Conservation (phyloP, 805 yeast species). For the Saccharomycopsis microspora region DNA sequence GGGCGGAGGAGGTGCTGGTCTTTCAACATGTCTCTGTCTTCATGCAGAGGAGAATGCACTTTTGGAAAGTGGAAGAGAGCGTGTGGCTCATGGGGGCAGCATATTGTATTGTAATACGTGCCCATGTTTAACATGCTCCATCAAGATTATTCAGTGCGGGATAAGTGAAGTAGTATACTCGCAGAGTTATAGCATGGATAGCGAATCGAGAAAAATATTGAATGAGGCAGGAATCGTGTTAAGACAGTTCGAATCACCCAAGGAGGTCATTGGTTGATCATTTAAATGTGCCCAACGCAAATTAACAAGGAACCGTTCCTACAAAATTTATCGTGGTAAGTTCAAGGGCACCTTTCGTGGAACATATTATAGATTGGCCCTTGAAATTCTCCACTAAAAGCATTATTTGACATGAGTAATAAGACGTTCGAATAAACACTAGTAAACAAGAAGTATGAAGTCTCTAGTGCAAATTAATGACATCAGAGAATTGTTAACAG, state of each 20-base stretch:
- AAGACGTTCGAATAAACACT: too few relatives aligned
- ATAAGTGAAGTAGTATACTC: conserved; percentile 87
- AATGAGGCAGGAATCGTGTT: conserved; percentile 61
- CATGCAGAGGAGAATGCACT: conserved; percentile 98
- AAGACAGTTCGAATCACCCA: conserved; percentile 35
- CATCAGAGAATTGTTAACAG: too few relatives aligned
- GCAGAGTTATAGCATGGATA: conserved; percentile 88
- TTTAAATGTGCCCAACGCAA: too few relatives aligned
- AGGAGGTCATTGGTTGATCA: conserved; percentile 19
- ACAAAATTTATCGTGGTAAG: too few relatives aligned
- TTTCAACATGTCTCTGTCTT: conserved; percentile 81
- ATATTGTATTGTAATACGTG: conserved; percentile 90
- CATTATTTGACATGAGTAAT: too few relatives aligned
- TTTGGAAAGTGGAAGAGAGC: conserved; percentile 84
- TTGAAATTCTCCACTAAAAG: too few relatives aligned
- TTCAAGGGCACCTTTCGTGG: too few relatives aligned
- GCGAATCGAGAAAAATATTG: conserved; percentile 57
- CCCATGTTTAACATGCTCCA: conserved; percentile 93
- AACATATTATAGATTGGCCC: too few relatives aligned
- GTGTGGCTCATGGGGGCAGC: conserved; percentile 46
- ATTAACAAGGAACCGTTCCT: too few relatives aligned
- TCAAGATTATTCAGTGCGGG: conserved; percentile 90
- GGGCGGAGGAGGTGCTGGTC: conserved; percentile 41
- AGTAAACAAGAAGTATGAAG: too few relatives aligned
- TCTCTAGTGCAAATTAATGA: too few relatives aligned